A percentile compares a stretch with the other conserved stretches of the same genome.
Evolutionary conservation across 441 rosid species (phyloP).

Genomic region (Jatropha multifida): DNA sequence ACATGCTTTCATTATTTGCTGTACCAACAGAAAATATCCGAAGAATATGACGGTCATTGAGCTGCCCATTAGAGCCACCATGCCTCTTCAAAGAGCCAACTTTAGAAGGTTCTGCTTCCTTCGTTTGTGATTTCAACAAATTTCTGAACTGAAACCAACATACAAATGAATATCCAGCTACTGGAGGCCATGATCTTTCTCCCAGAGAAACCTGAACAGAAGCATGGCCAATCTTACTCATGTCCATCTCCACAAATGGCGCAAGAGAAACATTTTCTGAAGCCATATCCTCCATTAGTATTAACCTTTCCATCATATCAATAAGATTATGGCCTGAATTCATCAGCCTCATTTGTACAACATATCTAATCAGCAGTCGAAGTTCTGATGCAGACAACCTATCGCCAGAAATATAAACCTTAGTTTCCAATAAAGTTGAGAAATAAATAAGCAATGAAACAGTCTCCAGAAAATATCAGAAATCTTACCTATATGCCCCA

Average conservation of each 20-base stretch:
- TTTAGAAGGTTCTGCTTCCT: constrained; percentile 60
- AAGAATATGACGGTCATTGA: constrained; percentile 62
- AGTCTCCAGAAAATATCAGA: constrained; percentile 17
- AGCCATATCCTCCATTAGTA: constrained; percentile 81
- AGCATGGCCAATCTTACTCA: constrained; percentile 92
- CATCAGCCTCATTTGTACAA: constrained; percentile 81
- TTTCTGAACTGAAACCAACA: constrained; percentile 95
- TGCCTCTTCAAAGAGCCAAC: constrained; percentile 51
- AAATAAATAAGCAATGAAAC: constrained; percentile 14
- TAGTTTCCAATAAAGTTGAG: constrained; percentile 25
- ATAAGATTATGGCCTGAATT: constrained; percentile 79
- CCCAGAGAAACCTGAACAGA: constrained; percentile 97
- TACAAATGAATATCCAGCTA: constrained; percentile 96
- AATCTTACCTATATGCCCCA: constrained; percentile 91
- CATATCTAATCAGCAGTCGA: constrained; percentile 77
- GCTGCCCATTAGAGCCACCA: constrained; percentile 48
- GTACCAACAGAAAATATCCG: constrained; percentile 97
- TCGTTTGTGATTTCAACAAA: constrained; percentile 62
- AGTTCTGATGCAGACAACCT: constrained; percentile 99
- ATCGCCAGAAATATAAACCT: constrained; percentile 36
- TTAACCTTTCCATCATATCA: constrained; percentile 89
- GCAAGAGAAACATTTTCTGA: constrained; percentile 79
- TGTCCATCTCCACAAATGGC: constrained; percentile 91
- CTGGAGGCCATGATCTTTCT: constrained; percentile 99
- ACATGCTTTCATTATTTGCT: constrained; percentile 65